A percentile compares a stretch with the other conserved stretches of the same genome.
Conservation (phyloP, 352 stramenopile genomes). For the Globisporangium barbulae region DNA sequence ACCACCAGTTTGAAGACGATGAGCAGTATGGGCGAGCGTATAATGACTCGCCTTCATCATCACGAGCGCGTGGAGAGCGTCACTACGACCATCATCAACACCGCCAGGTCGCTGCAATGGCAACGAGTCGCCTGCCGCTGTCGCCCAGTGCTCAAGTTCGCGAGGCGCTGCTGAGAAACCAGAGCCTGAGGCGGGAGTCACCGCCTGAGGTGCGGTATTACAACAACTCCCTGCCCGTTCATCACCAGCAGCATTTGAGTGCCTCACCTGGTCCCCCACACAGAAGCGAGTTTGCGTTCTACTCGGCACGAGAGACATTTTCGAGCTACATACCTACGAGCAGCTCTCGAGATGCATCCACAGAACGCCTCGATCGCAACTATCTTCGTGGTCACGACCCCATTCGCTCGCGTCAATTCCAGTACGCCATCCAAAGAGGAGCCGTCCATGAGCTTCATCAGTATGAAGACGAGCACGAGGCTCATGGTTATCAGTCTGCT, state of each 20-base stretch:
- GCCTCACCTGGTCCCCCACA: constrained; percentile 9
- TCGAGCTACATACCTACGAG: background rate
- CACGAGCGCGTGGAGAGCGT: background rate
- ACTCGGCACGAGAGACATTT: constrained; percentile 33
- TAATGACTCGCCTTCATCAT: background rate
- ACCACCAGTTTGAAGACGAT: background rate
- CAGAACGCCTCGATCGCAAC: constrained; percentile 37
- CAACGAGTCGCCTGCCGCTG: constrained; percentile 24
- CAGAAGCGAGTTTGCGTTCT: constrained; percentile 16
- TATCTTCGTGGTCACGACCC: background rate
- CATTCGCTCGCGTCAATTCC: background rate
- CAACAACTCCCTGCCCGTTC: background rate
- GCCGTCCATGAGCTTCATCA: background rate
- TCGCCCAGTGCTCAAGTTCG: constrained; percentile 59
- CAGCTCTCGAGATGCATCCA: constrained; percentile 23
- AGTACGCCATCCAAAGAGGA: constrained; percentile 6
- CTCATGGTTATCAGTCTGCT: background rate
- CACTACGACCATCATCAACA: constrained; percentile 1
- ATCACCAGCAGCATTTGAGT: constrained; percentile 9
- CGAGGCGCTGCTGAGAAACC: constrained; percentile 38
- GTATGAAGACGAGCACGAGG: constrained; percentile 1
- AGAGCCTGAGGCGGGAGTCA: constrained; percentile 16
- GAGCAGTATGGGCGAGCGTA: background rate
- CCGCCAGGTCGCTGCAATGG: constrained; percentile 3
- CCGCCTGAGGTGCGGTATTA: background rate